Percentiles rank a stretch among this genome's conserved stretches.
These are phyloP conservation scores for Skeletonema costatum DNA, from an alignment of 108 stramenopile species.

Conservation along the genomic window DNA sequence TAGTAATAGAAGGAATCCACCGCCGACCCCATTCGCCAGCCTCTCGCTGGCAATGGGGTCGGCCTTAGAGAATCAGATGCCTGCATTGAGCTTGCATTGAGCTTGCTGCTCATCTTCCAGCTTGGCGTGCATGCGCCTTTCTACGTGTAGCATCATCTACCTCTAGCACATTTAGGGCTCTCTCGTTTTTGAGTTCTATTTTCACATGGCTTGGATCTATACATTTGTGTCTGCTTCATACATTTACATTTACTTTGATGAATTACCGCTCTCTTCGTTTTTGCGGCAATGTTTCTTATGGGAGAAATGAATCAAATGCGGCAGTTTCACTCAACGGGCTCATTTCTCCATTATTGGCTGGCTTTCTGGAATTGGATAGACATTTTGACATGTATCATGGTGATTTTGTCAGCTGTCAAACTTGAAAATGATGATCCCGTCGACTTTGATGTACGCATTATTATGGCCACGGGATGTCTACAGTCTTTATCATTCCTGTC, in stretches of 20 bases:
- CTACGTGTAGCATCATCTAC: too few relatives aligned
- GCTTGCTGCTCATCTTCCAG: too few relatives aligned
- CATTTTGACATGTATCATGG: neutral
- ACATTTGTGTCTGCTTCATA: neutral
- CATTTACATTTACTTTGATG: neutral
- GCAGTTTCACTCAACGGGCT: neutral
- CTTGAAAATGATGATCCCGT: neutral
- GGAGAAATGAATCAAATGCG: neutral
- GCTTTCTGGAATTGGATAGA: constrained; percentile 5
- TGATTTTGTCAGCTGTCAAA: neutral
- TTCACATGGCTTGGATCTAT: neutral
- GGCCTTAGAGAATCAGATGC: too few relatives aligned
- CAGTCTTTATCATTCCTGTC: neutral
- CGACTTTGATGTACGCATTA: neutral
- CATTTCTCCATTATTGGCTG: neutral
- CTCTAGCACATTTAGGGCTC: too few relatives aligned
- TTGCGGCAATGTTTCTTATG: neutral
- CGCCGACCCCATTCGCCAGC: too few relatives aligned
- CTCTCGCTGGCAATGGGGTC: too few relatives aligned
- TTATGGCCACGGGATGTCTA: constrained; percentile 3
- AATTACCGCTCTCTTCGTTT: neutral
- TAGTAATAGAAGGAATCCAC: too few relatives aligned
- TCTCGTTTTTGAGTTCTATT: constrained; percentile 4
- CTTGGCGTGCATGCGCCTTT: too few relatives aligned
- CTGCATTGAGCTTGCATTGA: too few relatives aligned